phyloP scores from a whole-genome alignment of 2,329 filamentous ascomycete species.

The Aspergillus sp. region DNA sequence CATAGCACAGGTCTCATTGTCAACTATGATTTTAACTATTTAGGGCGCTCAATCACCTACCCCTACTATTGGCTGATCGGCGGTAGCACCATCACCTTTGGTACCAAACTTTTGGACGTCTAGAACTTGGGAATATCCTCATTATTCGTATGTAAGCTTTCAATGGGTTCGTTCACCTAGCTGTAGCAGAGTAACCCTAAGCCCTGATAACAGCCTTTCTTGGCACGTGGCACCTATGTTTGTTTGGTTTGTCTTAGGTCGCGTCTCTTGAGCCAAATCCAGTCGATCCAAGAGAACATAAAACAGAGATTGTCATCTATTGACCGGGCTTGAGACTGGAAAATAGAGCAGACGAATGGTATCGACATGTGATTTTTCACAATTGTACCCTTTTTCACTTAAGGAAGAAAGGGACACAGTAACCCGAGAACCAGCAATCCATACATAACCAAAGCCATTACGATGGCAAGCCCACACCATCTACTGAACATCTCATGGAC shows the following conservation, averaged over 20 bases:
- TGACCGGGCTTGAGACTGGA: neutral
- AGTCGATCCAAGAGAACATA: neutral
- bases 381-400: neutral
- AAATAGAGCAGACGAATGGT: neutral
- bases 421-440: neutral
- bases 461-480: conserved; percentile 36
- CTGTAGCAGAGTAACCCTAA: conserved; percentile 7
- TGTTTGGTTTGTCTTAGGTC: conserved; percentile 11
- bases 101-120: too few species aligned
- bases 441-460: neutral
- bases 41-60: neutral
- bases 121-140: too few species aligned
- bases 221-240: conserved; percentile 10
- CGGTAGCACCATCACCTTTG: too few species aligned
- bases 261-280: neutral
- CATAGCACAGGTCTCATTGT: too few species aligned
- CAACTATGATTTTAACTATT: neutral
- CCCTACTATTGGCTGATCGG: too few species aligned
- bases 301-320: neutral
- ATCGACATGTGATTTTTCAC: conserved; percentile 6
- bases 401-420: neutral
- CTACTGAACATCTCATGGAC: conserved; percentile 56
- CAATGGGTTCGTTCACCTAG: neutral
- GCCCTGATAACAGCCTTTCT: neutral
- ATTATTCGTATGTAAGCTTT: too few species aligned